phyloP scores from a whole-genome alignment of 805 yeast genomes.

The Wickerhamiella slavikovae region DNA sequence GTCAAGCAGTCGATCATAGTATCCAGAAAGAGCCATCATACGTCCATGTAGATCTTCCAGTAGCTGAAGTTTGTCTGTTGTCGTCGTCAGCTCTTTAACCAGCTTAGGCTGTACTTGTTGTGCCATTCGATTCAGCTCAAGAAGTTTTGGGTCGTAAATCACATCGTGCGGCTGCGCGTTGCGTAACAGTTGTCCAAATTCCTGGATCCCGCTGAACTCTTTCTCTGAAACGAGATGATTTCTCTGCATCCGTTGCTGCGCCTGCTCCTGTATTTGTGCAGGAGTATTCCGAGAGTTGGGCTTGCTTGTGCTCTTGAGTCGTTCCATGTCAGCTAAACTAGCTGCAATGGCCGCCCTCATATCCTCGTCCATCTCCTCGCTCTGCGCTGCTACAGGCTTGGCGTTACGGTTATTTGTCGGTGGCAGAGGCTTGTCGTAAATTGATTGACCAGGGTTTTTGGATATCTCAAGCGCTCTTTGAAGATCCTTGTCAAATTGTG shows the following conservation, averaged over 20 bases:
- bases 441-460: no score
- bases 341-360: slow-evolving; percentile 90
- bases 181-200: slow-evolving; percentile 4
- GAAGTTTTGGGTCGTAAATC: slow-evolving; percentile 8
- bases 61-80: slow-evolving; percentile 9
- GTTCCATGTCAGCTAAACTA: slow-evolving; percentile 48
- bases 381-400: slow-evolving; percentile 4
- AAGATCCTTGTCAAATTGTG: slow-evolving; percentile 32
- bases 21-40: slow-evolving; percentile 9
- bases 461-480: slow-evolving; percentile 63
- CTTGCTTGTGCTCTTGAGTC: not conserved
- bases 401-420: slow-evolving; percentile 43
- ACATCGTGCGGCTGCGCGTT: slow-evolving; percentile 10
- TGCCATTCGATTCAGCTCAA: slow-evolving; percentile 7
- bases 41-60: slow-evolving; percentile 12
- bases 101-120: slow-evolving; percentile 10
- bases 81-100: slow-evolving; percentile 8
- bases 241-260: not conserved
- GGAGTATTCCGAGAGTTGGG: not conserved
- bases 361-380: slow-evolving; percentile 62
- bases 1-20: slow-evolving; percentile 11
- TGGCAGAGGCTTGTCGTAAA: no score
- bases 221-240: slow-evolving; percentile 1
- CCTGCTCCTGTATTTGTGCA: not conserved
- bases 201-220: slow-evolving; percentile 5